Percentiles rank a stretch among this genome's conserved stretches.
Conservation (phyloP, 345 rosid species). For the Citropsis articulata region DNA sequence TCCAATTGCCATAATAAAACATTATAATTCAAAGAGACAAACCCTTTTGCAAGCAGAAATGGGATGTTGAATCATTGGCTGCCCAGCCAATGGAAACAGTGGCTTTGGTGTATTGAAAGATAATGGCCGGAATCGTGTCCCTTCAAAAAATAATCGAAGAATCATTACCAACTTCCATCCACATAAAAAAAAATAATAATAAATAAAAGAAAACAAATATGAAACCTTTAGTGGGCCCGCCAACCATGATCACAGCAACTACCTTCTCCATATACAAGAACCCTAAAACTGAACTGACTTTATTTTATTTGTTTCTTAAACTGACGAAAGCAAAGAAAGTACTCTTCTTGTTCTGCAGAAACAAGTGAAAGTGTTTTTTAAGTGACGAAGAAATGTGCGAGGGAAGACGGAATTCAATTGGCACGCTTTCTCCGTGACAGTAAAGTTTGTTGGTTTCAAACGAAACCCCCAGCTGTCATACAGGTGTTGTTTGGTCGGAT, state of each 20-base stretch:
- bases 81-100: slow-evolving; percentile 79
- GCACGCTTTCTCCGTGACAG: neutral
- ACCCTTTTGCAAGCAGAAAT: slow-evolving; percentile 90
- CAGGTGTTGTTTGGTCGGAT: neutral
- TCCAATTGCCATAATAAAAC: neutral
- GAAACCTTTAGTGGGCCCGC: slow-evolving; percentile 86
- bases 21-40: slow-evolving; percentile 7
- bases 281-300: slow-evolving; percentile 2
- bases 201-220: neutral
- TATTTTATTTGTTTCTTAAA: neutral
- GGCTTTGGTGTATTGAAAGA: slow-evolving; percentile 84
- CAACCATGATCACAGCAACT: slow-evolving; percentile 89
- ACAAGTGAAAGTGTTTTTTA: neutral
- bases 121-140: slow-evolving; percentile 78
- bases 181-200: neutral
- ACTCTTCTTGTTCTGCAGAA: neutral
- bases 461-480: neutral
- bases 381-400: neutral
- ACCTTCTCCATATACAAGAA: slow-evolving; percentile 52
- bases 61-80: slow-evolving; percentile 89
- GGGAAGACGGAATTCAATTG: neutral
- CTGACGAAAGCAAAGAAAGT: neutral
- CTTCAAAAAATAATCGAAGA: slow-evolving; percentile 24
- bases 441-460: neutral
- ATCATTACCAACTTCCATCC: slow-evolving; percentile 8